Base-by-base conservation (phyloP, 805 yeast species). In the Vanderwaltozyma yarrowii region DNA sequence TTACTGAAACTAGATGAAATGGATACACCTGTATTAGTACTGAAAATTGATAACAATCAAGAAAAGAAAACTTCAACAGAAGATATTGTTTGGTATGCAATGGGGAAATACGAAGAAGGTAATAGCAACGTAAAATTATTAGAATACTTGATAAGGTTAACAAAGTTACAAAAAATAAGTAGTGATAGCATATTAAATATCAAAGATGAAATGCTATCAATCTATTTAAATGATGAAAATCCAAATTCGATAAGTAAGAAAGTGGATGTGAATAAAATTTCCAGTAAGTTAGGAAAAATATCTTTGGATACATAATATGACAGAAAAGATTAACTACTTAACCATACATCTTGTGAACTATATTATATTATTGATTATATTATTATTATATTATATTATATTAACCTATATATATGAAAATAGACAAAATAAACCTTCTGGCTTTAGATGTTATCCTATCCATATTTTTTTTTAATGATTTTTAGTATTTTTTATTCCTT, bases 171-270 rank as follows among this genome's bases (percentile, higher is more conserved):
- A 51, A 62, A 70, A 11, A 72, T 64, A 41, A 87, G 80, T 47
- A 76, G 73, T 43, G 60, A 54, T 19, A 65, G 78, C 1, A 57
- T 80, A 3, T 50, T 74, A 8, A 61, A 71, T 7, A 70, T 76
- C 9, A 69, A 70, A n/a, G 92, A 83, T 51, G 89, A 82, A 52
- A 67, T 79, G 25, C 59, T 82, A 10, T 58, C 76, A 3, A 49
- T 78, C 2, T 82, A 78, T 45, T 58, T 82, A 15, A 67, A 72
- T 33, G 84, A 81, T 46, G 84, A 78, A 41, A 55, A 55, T 35
- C 54, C 59, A 11, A 48, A 42, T 31, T 47, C 51, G 3, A 43
- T 46, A n/a, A n/a, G n/a, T 14, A 42, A 45, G 29, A 41, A 42
- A 20, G 39, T 19, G 11, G 16, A 27, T 13, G 19, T 19, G 15